Base-by-base conservation (phyloP, 805 yeast genomes). In the Candida coleopterorum region DNA sequence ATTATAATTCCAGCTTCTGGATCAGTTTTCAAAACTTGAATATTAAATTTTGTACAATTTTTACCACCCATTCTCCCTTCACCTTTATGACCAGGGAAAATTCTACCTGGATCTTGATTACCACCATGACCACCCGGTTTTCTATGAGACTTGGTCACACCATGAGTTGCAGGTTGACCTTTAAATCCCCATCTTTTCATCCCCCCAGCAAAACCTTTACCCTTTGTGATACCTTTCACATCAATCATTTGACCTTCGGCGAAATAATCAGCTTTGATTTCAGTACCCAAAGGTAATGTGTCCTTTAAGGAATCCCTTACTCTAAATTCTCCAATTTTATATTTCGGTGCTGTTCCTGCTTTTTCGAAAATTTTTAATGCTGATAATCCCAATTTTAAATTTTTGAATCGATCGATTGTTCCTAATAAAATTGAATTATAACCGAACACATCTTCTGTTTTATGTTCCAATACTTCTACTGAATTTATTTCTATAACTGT, bases 141-240 rank as follows among this genome's bases (percentile, higher is more conserved):
- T 74, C 98, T 83, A 60, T 93, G 97, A 25, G 90, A 82, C 34
- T 75, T 69, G 20, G 98, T 86, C 18, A 85, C 89, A 83, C 98
- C 98, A 61, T 93, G 98, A 1, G 97, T 73, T 6, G 97, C 97
- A 29, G 78, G 75, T 60, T 85, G 76, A 72, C 98, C 98, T 31
- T 67, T 68, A 65, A 90, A 93, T 9, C 86, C 85, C 70, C 83
- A 84, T 64, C 96, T 80, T 60, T 90, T 90, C 96, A 93, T 93
- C 17, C 90, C 97, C 77, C 98, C 98, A 16, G 89, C 86, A 58
- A 87, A 87, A 9, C 98, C 98, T 62, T 93, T 93, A 63, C 98
- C 98, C 58, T 87, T 90, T 35, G 89, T 71, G 14, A 73, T 71
- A 11, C 89, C 83, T 55, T 78, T 74, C 36, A 87, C 66, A 56